Evolutionary conservation across 2,329 filamentous ascomycete genomes (phyloP).

Genomic region (Calonectria naviculata): DNA sequence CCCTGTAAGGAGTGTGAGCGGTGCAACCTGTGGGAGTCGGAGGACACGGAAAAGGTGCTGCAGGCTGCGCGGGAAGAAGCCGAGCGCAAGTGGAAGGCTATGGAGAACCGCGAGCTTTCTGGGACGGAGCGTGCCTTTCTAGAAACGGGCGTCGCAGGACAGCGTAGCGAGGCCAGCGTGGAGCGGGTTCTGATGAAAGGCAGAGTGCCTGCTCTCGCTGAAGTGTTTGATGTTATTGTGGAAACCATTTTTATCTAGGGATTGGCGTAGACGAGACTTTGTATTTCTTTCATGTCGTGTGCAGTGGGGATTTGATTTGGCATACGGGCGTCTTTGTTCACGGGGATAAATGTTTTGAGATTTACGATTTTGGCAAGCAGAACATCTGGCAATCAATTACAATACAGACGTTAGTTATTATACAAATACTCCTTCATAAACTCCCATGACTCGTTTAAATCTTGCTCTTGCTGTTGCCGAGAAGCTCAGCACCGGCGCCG

Average conservation of each 20-base stretch:
- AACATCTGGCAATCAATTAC: constrained; percentile 34
- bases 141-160: constrained; percentile 60
- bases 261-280: constrained; percentile 24
- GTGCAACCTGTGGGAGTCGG: constrained; percentile 83
- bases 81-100: constrained; percentile 76
- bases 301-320: constrained; percentile 19
- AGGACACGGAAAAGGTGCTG: constrained; percentile 77
- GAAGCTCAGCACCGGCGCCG: constrained; percentile 82
- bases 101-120: constrained; percentile 69
- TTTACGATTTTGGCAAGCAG: constrained; percentile 25
- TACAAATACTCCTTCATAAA: constrained; percentile 32
- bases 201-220: constrained; percentile 50
- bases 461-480: constrained; percentile 49
- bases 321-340: background rate
- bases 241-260: constrained; percentile 55
- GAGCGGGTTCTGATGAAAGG: constrained; percentile 47
- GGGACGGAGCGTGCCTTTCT: constrained; percentile 67
- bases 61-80: constrained; percentile 76
- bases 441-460: constrained; percentile 35
- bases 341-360: constrained; percentile 17
- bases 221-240: constrained; percentile 59
- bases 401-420: constrained; percentile 41
- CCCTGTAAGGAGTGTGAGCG: constrained; percentile 82
- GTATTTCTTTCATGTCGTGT: constrained; percentile 23
- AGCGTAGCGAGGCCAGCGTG: constrained; percentile 40